Conservation (phyloP, 345 rosid genomes). For the Erucastrum elatum region DNA sequence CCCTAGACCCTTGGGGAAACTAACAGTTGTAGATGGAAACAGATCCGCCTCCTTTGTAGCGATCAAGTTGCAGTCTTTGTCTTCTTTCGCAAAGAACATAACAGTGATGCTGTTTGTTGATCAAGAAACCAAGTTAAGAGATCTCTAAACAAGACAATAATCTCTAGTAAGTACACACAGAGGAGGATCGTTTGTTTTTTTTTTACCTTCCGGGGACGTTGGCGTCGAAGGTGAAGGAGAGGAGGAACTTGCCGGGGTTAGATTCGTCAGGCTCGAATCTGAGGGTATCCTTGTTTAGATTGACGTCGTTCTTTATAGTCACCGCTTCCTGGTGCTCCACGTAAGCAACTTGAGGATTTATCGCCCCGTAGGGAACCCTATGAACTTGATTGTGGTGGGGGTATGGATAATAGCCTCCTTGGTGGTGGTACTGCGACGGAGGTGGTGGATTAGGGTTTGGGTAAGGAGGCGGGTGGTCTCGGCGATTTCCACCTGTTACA, state of each 20-base stretch:
- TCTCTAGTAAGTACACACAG: not conserved
- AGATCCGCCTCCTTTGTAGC: conserved; percentile 64
- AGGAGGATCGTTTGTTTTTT: too few relatives aligned
- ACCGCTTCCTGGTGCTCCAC: conserved; percentile 77
- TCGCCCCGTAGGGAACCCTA: conserved; percentile 26
- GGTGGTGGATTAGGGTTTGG: conserved; percentile 52
- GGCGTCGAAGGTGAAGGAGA: conserved; percentile 81
- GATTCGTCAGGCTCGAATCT: conserved; percentile 58
- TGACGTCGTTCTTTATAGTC: conserved; percentile 64
- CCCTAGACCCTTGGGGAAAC: conserved; percentile 62
- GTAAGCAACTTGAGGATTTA: conserved; percentile 43
- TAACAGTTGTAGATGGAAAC: conserved; percentile 46
- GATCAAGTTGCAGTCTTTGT: conserved; percentile 51
- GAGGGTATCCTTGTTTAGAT: conserved; percentile 71
- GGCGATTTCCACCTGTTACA: conserved; percentile 25
- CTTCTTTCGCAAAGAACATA: conserved; percentile 75
- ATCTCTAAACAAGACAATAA: not conserved
- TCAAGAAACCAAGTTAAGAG: not conserved
- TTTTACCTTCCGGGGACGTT: conserved; percentile 46
- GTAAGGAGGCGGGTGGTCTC: conserved; percentile 54
- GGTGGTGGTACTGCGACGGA: conserved; percentile 54
- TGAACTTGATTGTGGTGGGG: conserved; percentile 48
- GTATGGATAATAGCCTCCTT: conserved; percentile 43
- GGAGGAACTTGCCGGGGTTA: conserved; percentile 59
- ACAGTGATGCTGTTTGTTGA: conserved; percentile 65